Conservation (phyloP, 768 basidiomycete genomes). For the Tylopilus balloui region DNA sequence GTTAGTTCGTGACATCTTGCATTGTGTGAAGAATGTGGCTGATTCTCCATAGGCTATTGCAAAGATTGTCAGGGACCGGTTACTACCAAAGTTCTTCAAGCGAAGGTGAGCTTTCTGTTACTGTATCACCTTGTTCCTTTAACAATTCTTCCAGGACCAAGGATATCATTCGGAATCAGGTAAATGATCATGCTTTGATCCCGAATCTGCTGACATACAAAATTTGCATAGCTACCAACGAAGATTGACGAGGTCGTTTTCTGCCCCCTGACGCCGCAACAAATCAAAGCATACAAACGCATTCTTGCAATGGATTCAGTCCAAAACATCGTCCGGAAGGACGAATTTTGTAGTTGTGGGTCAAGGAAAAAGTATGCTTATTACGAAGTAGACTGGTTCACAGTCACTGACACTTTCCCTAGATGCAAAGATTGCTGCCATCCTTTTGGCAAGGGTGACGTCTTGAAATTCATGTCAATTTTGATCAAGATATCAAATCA, state of each 20-base stretch:
- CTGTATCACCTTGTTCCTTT: background rate
- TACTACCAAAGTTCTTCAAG: constrained; percentile 81
- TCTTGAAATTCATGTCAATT: constrained; percentile 78
- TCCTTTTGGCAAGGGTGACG: constrained; percentile 40
- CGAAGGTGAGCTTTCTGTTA: constrained; percentile 48
- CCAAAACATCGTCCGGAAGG: constrained; percentile 66
- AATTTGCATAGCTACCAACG: constrained; percentile 58
- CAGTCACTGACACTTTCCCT: constrained; percentile 22
- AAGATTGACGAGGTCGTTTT: constrained; percentile 93
- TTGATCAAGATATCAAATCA: constrained; percentile 88
- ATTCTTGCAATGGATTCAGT: constrained; percentile 62
- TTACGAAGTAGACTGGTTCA: background rate
- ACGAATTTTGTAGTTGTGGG: constrained; percentile 71
- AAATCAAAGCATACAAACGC: constrained; percentile 69
- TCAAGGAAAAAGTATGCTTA: constrained; percentile 49
- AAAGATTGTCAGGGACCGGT: constrained; percentile 51
- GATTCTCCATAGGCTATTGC: constrained; percentile 48
- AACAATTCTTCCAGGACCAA: constrained; percentile 52
- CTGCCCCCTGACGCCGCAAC: constrained; percentile 75
- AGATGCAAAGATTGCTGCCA: constrained; percentile 60
- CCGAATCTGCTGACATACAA: background rate
- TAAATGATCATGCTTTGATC: constrained; percentile 15
- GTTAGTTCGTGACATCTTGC: constrained; percentile 30
- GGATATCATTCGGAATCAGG: constrained; percentile 68
- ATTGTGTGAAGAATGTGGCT: background rate